Evolutionary conservation across 352 stramenopile species (phyloP).

Genomic region (Globisporangium solare): DNA sequence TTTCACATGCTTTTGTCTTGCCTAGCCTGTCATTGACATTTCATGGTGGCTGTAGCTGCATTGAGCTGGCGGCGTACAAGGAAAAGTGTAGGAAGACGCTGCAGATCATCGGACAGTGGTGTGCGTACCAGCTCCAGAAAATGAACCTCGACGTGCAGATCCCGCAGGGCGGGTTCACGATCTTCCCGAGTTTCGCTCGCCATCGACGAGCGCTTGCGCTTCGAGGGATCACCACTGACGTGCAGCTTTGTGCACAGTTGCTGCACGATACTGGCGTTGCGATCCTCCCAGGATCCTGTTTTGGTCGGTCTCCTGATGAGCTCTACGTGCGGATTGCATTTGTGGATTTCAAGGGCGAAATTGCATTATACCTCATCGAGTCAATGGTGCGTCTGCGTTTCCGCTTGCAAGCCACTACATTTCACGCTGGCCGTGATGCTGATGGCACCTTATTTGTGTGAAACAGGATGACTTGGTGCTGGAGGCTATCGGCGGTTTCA

Average conservation of each 20-base stretch:
- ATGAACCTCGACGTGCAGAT: constrained; percentile 78
- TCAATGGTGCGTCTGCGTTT: constrained; percentile 57
- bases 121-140: constrained; percentile 78
- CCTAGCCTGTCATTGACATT: background rate
- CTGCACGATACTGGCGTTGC: constrained; percentile 83
- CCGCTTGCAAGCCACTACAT: background rate
- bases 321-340: constrained; percentile 81
- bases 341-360: constrained; percentile 86
- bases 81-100: constrained; percentile 78
- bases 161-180: constrained; percentile 76
- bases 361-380: constrained; percentile 84
- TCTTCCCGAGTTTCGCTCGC: constrained; percentile 77
- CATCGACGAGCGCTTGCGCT: constrained; percentile 60
- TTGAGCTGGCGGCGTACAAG: constrained; percentile 76
- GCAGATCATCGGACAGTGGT: constrained; percentile 80
- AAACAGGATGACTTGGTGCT: constrained; percentile 57
- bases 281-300: constrained; percentile 79
- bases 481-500: constrained; percentile 77
- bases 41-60: constrained; percentile 35
- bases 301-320: constrained; percentile 70
- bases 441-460: constrained; percentile 11
- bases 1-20: constrained; percentile 4
- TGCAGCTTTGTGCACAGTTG: constrained; percentile 68
- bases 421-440: background rate
- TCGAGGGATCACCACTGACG: constrained; percentile 65